These are phyloP conservation scores for Phytophthora chlamydospora DNA, from an alignment of 352 stramenopile species.

Conservation along the genomic window DNA sequence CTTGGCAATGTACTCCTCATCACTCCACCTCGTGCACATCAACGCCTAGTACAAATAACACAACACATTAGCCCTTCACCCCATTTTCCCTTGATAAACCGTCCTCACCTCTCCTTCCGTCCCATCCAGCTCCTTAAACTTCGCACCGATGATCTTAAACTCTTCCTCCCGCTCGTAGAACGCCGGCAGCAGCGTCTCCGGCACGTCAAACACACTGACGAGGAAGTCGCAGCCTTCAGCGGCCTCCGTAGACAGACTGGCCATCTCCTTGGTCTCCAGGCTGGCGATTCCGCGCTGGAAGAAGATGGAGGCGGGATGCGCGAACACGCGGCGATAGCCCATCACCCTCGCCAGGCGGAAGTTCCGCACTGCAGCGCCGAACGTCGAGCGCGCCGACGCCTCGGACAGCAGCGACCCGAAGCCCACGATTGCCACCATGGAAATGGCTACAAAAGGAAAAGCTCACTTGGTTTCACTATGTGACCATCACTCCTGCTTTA, in stretches of 20 bases:
- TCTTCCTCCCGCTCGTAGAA: constrained; percentile 91
- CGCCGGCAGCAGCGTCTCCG: constrained; percentile 51
- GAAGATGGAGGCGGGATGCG: constrained; percentile 93
- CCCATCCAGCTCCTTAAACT: constrained; percentile 71
- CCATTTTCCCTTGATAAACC: neutral
- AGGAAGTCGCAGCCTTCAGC: constrained; percentile 62
- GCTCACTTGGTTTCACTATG: constrained; percentile 26
- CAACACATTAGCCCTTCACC: neutral
- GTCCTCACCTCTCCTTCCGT: constrained; percentile 33
- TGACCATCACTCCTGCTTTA: constrained; percentile 24
- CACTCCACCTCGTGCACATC: constrained; percentile 89
- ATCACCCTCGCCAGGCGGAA: constrained; percentile 88
- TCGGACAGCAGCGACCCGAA: constrained; percentile 93
- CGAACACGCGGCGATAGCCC: constrained; percentile 91
- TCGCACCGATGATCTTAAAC: constrained; percentile 86
- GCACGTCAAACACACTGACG: constrained; percentile 76
- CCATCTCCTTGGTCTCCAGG: constrained; percentile 90
- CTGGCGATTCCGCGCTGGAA: constrained; percentile 92
- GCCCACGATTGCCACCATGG: constrained; percentile 86
- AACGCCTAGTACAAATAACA: constrained; percentile 43
- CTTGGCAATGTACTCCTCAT: constrained; percentile 83
- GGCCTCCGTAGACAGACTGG: constrained; percentile 83
- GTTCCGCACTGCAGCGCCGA: constrained; percentile 82
- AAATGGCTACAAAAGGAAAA: constrained; percentile 9
- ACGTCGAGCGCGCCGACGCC: constrained; percentile 87